These are phyloP conservation scores for Didymella segeticola DNA, from an alignment of 2,329 filamentous ascomycete species.

Conservation along the genomic window DNA sequence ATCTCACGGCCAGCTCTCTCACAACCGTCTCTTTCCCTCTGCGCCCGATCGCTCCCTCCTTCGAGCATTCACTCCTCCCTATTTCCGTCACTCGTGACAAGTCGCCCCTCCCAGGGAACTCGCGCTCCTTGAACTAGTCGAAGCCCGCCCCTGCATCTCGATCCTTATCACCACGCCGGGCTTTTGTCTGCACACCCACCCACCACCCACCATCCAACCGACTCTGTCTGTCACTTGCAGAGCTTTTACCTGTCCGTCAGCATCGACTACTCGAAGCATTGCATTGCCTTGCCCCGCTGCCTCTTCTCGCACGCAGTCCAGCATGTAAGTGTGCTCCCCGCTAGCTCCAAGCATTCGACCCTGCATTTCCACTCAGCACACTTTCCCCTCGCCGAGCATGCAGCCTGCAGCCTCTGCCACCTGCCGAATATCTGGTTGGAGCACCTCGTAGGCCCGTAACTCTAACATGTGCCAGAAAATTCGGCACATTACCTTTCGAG, in stretches of 20 bases:
- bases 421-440: constrained; percentile 1
- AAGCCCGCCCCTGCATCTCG: constrained; percentile 42
- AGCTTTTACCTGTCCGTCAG: constrained; percentile 30
- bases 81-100: constrained; percentile 36
- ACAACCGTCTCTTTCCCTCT: constrained; percentile 29
- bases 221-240: constrained; percentile 41
- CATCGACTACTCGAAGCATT: constrained; percentile 42
- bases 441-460: constrained; percentile 3
- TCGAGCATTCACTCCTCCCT: constrained; percentile 46
- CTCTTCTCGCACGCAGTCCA: constrained; percentile 25
- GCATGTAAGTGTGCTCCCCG: constrained; percentile 37
- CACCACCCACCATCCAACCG: constrained; percentile 8
- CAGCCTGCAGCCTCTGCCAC: constrained; percentile 19
- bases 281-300: constrained; percentile 30
- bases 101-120: constrained; percentile 44
- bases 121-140: constrained; percentile 47
- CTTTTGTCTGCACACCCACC: constrained; percentile 25
- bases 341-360: constrained; percentile 35
- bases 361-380: constrained; percentile 21
- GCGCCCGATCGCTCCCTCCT: constrained; percentile 47
- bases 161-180: constrained; percentile 44
- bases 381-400: constrained; percentile 22
- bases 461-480: constrained; percentile 37
- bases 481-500: constrained; percentile 28
- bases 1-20: constrained; percentile 23